Evolutionary conservation across 495 filamentous ascomycete species (phyloP), one percentile per base, ranked within the genome.

Genomic region (Trichoderma virens): DNA sequence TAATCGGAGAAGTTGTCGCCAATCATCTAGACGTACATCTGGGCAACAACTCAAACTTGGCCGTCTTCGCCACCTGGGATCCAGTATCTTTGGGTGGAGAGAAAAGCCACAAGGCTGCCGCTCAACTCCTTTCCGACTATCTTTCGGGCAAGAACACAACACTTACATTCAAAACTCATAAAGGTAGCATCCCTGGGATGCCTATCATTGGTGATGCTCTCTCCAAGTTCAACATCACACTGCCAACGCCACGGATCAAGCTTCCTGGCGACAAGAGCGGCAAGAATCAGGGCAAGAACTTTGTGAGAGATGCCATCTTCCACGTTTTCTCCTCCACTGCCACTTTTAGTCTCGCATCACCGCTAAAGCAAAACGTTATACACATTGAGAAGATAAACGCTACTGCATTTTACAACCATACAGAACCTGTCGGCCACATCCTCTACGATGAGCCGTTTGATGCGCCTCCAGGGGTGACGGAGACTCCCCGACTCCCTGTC

Each of bases 281-380:
- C 47, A 72, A 67, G 32, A 73, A 79, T 38, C 73, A 76, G 13
- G 74, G 79, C 60, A 79, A 81, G 30, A 76, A 82, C 18, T 96
- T 97, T 70, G 92, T 97, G 61, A 82, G 88, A 73, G 90, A 90
- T 67, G 90, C 92, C 35, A 93, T 87, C 66, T 90, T 93, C 70
- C 91, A 97, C 75, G 69, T 98, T 66, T 82, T 91, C 67, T 90
- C 90, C 31, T 94, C 90, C 13, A 93, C 90, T 0, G 93, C 92
- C 30, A 84, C 88, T 4, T 97, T 98, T 78, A 87, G 85, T 0
- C 80, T 98, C 39, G 79, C 83, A 51, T 97, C 93, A 2, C 94
- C 94, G 0, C 78, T 97, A 3, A 75, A 77, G 47, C 76, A 85
- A 63, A 88, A 86, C 23, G 89, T 83, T 1, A 72, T 98, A 23